Percentiles rank a stretch among this genome's conserved stretches.
phyloP scores from a whole-genome alignment of 2,329 filamentous ascomycete genomes.

The Magnaporthiopsis rhizophila region DNA sequence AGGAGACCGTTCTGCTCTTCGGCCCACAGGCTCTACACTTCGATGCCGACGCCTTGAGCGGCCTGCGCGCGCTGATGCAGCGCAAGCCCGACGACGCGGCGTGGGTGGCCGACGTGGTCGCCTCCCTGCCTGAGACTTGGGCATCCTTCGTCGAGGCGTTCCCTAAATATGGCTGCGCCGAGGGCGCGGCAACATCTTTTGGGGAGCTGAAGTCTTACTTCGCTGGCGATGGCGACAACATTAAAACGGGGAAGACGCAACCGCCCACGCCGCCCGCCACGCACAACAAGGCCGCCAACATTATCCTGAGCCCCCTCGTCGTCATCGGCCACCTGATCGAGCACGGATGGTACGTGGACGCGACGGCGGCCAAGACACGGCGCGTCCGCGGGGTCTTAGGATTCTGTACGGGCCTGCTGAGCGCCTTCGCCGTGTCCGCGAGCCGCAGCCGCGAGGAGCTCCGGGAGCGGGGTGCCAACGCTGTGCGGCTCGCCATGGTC shows the following conservation, averaged over 20 bases:
- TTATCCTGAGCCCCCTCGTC: constrained; percentile 28
- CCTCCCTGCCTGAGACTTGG: constrained; percentile 1
- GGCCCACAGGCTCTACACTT: background rate
- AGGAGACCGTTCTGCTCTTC: background rate
- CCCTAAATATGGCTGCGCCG: constrained; percentile 1
- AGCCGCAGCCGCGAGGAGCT: constrained; percentile 20
- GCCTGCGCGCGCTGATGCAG: background rate
- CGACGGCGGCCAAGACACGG: too few species aligned
- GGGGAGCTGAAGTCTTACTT: background rate
- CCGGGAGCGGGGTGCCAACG: constrained; percentile 25
- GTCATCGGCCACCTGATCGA: constrained; percentile 28
- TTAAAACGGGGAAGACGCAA: too few species aligned
- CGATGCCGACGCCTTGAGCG: background rate
- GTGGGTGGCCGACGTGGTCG: constrained; percentile 3
- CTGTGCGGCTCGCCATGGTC: constrained; percentile 29
- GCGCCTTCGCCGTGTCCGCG: constrained; percentile 26
- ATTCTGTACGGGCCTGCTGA: constrained; percentile 31
- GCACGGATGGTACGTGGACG: constrained; percentile 19
- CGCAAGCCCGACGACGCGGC: background rate
- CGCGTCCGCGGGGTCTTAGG: background rate
- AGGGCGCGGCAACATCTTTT: background rate
- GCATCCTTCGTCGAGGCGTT: constrained; percentile 1
- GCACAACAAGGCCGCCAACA: constrained; percentile 12
- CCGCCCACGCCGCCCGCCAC: too few species aligned
- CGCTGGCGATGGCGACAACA: too few species aligned